These are phyloP conservation scores for Lagerstroemia speciosa DNA, from an alignment of 345 rosid genomes.

Conservation along the genomic window DNA sequence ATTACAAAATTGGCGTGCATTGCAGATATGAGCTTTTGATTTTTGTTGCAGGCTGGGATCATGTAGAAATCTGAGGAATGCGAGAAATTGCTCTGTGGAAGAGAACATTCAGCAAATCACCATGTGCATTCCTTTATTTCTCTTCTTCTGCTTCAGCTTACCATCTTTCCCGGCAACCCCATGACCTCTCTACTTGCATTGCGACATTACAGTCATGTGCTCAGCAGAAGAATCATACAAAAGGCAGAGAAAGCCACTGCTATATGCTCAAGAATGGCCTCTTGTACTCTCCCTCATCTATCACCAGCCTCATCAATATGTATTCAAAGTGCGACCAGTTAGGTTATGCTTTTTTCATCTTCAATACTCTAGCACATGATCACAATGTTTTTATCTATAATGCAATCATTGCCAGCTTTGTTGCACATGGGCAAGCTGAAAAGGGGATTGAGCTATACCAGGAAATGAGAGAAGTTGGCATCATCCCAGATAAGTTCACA, in stretches of 20 bases:
- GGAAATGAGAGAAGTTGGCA: slow-evolving; percentile 33
- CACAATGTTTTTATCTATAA: slow-evolving; percentile 43
- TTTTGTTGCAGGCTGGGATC: too few relatives aligned
- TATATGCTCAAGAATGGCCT: slow-evolving; percentile 39
- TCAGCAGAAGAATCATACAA: slow-evolving; percentile 18
- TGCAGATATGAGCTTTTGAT: too few relatives aligned
- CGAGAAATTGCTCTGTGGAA: not conserved
- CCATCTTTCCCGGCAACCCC: not conserved
- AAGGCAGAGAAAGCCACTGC: slow-evolving; percentile 34
- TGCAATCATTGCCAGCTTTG: slow-evolving; percentile 47
- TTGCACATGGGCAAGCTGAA: slow-evolving; percentile 26
- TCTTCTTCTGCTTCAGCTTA: not conserved
- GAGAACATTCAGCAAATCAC: not conserved
- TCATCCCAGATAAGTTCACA: slow-evolving; percentile 49
- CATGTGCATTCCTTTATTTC: not conserved
- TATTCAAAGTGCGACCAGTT: slow-evolving; percentile 43
- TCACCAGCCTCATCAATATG: slow-evolving; percentile 52
- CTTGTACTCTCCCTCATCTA: slow-evolving; percentile 30
- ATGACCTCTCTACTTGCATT: slow-evolving; percentile 30
- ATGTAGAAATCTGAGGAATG: not conserved
- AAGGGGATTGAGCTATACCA: slow-evolving; percentile 32
- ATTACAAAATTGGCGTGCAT: too few relatives aligned
- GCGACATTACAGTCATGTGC: slow-evolving; percentile 49
- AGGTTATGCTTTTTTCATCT: slow-evolving; percentile 23
- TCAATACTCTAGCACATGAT: slow-evolving; percentile 10